phyloP scores from a whole-genome alignment of 768 basidiomycete genomes.

The Suillus ampliporus region DNA sequence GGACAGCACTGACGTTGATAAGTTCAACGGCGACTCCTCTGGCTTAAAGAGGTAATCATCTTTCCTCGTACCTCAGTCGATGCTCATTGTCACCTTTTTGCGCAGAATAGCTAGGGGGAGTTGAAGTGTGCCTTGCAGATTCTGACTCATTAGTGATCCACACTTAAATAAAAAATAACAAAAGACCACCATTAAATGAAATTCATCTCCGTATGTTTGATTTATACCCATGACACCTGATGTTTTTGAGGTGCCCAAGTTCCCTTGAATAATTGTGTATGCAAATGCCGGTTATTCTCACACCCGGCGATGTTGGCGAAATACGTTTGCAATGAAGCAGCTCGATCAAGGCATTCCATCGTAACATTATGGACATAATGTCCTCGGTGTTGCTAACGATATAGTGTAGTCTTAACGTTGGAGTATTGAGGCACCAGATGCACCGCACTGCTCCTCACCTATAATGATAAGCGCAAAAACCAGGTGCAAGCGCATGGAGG shows the following conservation, averaged over 20 bases:
- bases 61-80: not conserved
- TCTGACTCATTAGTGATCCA: too few species aligned
- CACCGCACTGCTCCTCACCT: too few species aligned
- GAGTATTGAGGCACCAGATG: not conserved
- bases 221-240: not conserved
- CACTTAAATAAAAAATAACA: too few species aligned
- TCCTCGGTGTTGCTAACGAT: too few species aligned
- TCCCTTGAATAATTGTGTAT: not conserved
- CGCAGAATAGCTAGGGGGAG: slow-evolving; percentile 27
- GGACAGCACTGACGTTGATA: not conserved
- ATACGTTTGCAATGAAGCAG: not conserved
- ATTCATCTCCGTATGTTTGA: too few species aligned
- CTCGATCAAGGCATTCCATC: not conserved
- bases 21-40: not conserved
- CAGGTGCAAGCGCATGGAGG: too few species aligned
- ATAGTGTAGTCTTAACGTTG: not conserved
- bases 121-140: not conserved
- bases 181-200: too few species aligned
- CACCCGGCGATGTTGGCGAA: not conserved
- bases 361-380: not conserved
- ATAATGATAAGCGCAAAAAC: too few species aligned
- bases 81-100: not conserved
- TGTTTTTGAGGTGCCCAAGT: not conserved
- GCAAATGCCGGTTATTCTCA: not conserved
- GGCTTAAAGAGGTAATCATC: not conserved